Conservation (phyloP, 768 basidiomycete species). For the Russula earlei region DNA sequence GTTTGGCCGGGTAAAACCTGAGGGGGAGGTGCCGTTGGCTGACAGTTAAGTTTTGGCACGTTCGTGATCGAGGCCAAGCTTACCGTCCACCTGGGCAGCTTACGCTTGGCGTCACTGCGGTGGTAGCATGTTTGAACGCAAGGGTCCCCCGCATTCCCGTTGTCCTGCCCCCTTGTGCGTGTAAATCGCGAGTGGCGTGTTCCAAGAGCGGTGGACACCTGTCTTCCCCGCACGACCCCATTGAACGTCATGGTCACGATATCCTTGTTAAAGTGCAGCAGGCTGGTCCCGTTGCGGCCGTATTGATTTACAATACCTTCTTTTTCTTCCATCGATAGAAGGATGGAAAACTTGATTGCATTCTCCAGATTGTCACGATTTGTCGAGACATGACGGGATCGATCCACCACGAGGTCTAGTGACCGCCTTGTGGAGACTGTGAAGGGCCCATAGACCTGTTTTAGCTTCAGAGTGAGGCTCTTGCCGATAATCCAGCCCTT, state of each 20-base stretch:
- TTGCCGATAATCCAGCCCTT: too few species aligned
- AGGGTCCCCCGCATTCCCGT: neutral
- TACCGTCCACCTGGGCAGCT: neutral
- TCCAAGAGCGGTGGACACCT: neutral
- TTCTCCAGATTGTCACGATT: neutral
- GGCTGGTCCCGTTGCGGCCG: neutral
- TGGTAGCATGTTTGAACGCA: neutral
- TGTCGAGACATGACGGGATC: neutral
- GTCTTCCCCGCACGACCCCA: neutral
- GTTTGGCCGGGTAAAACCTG: neutral
- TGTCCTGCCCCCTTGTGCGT: neutral
- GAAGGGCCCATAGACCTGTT: too few species aligned
- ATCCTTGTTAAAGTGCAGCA: neutral
- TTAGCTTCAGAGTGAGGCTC: too few species aligned
- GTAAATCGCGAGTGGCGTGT: neutral
- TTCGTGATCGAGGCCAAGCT: neutral
- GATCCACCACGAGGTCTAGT: neutral
- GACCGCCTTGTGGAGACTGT: neutral
- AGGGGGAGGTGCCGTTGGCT: too few species aligned
- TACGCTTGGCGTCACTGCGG: neutral
- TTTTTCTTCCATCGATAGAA: neutral
- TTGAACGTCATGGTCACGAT: neutral
- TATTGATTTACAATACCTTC: neutral
- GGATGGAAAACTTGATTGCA: neutral
- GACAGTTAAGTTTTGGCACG: neutral